Evolutionary conservation across 345 rosid genomes (phyloP), one percentile per base, ranked within the genome.

Genomic region (Boechera divaricarpa): DNA sequence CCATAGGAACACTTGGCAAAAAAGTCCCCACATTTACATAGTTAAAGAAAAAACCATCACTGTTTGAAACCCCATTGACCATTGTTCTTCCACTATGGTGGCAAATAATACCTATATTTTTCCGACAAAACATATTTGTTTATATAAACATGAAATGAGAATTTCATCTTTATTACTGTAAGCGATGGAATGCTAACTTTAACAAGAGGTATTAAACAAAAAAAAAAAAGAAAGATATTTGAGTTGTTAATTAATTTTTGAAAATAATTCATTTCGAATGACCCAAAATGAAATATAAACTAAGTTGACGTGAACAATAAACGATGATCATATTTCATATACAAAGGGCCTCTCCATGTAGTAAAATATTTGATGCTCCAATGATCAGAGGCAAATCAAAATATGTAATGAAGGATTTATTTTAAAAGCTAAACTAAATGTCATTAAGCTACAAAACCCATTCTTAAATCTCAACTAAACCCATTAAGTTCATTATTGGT

Each of bases 81-180:
- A 45, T 45, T 70, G 24, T 70, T 58, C 57, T 32, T 58, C 75
- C 66, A 70, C 54, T n/a, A 45, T 47, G 66, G 74, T 70, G 57
- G 55, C 74, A 58, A 24, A 58, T 7, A 28, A 26, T 2, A 32
- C 44, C 13, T 58, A 13, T 42, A 2, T 57, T 31, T 52, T 44
- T n/a, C 66, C 45, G 56, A 70, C 75, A 70, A 70, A 57, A 32
- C 33, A 5, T 45, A 21, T 21, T 32, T 35, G 74, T 32, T 12
- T 12, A 13, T 41, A 18, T 44, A 12, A 16, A 16, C 0, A 44
- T 12, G 32, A 31, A 56, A 12, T 44, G 18, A 44, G 45, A 18
- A 32, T 32, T 12, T 44, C 32, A 15, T 42, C 21, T 55, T 55
- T 41, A 16, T 16, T 42, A 13, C 12, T 31, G n/a, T 57, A 6